Evolutionary conservation across 441 rosid genomes (phyloP).

Genomic region (Raphanus hybrid): DNA sequence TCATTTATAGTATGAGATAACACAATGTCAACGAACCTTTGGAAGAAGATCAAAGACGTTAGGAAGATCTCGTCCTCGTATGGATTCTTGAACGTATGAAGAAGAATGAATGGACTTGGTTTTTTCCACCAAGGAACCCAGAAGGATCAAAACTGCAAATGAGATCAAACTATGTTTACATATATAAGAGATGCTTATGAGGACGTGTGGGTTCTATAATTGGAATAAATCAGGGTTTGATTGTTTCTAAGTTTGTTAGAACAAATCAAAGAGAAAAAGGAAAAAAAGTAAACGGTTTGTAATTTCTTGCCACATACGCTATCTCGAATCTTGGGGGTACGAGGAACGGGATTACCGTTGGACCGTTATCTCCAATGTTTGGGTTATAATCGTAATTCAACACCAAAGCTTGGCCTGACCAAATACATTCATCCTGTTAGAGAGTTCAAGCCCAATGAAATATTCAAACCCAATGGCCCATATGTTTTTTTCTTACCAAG

Average conservation of each 20-base stretch:
- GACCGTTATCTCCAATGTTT: conserved; percentile 25
- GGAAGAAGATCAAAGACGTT: conserved; percentile 40
- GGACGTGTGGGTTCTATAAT: conserved; percentile 33
- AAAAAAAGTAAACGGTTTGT: conserved; percentile 34
- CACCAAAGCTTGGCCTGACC: too few relatives aligned
- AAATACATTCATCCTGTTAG: too few relatives aligned
- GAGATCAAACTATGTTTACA: conserved; percentile 21
- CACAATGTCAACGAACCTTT: conserved; percentile 30
- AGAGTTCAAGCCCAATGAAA: too few relatives aligned
- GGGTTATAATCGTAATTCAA: conserved; percentile 12
- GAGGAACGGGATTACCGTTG: conserved; percentile 39
- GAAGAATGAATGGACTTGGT: conserved; percentile 4
- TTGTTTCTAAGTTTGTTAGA: not conserved
- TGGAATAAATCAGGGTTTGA: conserved; percentile 23
- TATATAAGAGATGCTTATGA: conserved; percentile 6
- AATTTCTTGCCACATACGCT: conserved; percentile 39
- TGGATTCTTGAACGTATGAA: conserved; percentile 25
- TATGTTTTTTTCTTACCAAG: too few relatives aligned
- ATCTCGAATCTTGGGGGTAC: conserved; percentile 21
- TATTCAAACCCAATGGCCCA: too few relatives aligned
- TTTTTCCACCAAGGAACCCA: conserved; percentile 21
- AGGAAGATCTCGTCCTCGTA: conserved; percentile 33
- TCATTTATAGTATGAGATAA: not conserved
- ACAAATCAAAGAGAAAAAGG: not conserved
- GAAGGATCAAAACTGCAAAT: conserved; percentile 35